A percentile compares a stretch with the other conserved stretches of the same genome.
Conservation (phyloP, 2,329 filamentous ascomycete species). For the Apiospora arundinis region DNA sequence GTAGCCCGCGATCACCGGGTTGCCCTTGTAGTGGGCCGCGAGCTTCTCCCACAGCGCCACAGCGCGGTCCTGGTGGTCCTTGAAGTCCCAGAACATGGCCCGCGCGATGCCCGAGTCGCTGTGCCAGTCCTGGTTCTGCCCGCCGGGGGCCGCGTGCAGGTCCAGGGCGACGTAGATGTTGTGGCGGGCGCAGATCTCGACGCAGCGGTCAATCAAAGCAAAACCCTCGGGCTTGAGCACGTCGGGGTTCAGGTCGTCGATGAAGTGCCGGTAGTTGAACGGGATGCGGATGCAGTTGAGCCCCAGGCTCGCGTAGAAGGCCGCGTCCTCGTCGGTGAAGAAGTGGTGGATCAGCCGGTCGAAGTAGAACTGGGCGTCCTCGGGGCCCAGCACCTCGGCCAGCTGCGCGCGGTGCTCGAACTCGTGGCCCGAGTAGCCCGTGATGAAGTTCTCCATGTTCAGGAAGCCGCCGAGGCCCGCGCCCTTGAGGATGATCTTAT, state of each 20-base stretch:
- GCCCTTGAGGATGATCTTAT: too few relatives aligned
- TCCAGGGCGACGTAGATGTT: slow-evolving; percentile 50
- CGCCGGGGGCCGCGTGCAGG: slow-evolving; percentile 49
- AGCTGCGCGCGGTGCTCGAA: slow-evolving; percentile 57
- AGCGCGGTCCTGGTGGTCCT: slow-evolving; percentile 48
- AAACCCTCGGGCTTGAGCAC: slow-evolving; percentile 54
- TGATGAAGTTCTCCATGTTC: slow-evolving; percentile 64
- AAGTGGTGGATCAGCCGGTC: slow-evolving; percentile 60
- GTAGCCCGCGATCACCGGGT: slow-evolving; percentile 49
- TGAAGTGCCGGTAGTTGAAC: slow-evolving; percentile 63
- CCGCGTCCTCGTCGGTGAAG: slow-evolving; percentile 61
- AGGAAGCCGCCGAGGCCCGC: slow-evolving; percentile 33
- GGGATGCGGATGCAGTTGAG: slow-evolving; percentile 65
- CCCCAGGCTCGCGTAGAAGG: slow-evolving; percentile 59
- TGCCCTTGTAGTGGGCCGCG: slow-evolving; percentile 45
- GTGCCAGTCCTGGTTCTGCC: slow-evolving; percentile 53
- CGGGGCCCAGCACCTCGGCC: slow-evolving; percentile 55
- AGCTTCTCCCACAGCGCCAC: slow-evolving; percentile 48
- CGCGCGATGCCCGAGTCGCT: slow-evolving; percentile 42
- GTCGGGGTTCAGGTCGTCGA: slow-evolving; percentile 53
- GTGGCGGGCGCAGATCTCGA: slow-evolving; percentile 48
- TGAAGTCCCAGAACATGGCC: slow-evolving; percentile 50
- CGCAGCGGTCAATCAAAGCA: slow-evolving; percentile 51
- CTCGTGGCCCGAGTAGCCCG: slow-evolving; percentile 63
- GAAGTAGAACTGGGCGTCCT: slow-evolving; percentile 65